These are phyloP conservation scores for Ophiosphaerella narmari DNA, from an alignment of 2,329 filamentous ascomycete genomes.

Conservation along the genomic window DNA sequence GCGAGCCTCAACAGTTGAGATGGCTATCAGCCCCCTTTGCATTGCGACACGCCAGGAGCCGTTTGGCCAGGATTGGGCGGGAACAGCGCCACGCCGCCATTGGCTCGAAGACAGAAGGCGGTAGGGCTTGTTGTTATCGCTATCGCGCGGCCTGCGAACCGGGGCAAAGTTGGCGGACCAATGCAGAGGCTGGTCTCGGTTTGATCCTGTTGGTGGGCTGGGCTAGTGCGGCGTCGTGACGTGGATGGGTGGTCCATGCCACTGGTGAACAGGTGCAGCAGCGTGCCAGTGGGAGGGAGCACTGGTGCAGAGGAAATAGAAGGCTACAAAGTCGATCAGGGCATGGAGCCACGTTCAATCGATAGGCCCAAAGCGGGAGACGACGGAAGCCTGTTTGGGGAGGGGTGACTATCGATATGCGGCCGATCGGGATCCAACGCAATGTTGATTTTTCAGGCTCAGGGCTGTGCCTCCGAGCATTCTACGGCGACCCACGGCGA, in stretches of 20 bases:
- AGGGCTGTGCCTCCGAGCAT: not conserved
- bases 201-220: conserved; percentile 23
- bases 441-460: conserved; percentile 2
- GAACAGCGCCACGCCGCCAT: conserved; percentile 29
- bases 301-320: not conserved
- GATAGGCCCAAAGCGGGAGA: not conserved
- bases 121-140: conserved; percentile 22
- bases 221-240: conserved; percentile 24
- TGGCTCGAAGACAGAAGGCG: conserved; percentile 18
- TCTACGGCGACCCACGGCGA: conserved; percentile 1
- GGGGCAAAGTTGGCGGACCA: conserved; percentile 22
- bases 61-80: conserved; percentile 33
- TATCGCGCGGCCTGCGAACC: conserved; percentile 25
- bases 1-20: conserved; percentile 30
- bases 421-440: conserved; percentile 14
- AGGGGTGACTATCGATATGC: conserved; percentile 20
- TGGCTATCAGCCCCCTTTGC: conserved; percentile 29
- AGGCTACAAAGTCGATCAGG: not conserved
- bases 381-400: conserved; percentile 4
- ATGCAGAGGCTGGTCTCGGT: conserved; percentile 27
- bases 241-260: conserved; percentile 12
- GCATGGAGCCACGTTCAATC: not conserved
- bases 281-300: no score
- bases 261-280: conserved; percentile 1
- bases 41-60: conserved; percentile 24